Percentiles rank a stretch among this genome's conserved stretches.
Evolutionary conservation across 176 grass and related monocot species (phyloP).

Genomic region (Oryza longistaminata): DNA sequence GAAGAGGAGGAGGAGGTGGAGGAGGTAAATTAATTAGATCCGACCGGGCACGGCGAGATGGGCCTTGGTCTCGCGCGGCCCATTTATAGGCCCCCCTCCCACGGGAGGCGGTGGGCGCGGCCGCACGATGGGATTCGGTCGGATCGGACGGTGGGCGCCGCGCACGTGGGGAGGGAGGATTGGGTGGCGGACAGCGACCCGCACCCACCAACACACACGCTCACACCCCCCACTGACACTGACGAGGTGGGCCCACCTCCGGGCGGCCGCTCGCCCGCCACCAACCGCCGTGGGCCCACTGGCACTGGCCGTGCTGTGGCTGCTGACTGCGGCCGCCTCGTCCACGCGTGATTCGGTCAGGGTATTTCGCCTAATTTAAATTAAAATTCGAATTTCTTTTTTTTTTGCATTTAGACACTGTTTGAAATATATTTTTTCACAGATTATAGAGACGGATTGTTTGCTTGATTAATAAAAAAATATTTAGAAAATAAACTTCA

Average conservation of each 20-base stretch:
- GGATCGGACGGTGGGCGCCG: neutral
- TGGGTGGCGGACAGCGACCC: slow-evolving; percentile 47
- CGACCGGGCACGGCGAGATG: slow-evolving; percentile 35
- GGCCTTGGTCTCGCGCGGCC: neutral
- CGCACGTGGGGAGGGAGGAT: neutral
- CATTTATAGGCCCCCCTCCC: slow-evolving; percentile 30
- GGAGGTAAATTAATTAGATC: neutral
- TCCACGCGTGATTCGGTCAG: neutral
- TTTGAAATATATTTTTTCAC: too few relatives aligned
- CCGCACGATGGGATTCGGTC: slow-evolving; percentile 19
- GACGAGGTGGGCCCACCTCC: neutral
- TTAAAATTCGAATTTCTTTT: too few relatives aligned
- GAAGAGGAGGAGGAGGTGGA: neutral
- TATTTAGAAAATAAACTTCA: too few relatives aligned
- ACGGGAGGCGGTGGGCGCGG: too few relatives aligned
- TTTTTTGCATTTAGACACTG: too few relatives aligned
- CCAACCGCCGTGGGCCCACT: neutral
- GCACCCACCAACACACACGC: slow-evolving; percentile 27
- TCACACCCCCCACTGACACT: neutral
- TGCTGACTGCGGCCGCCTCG: neutral
- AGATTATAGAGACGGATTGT: too few relatives aligned
- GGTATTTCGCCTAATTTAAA: too few relatives aligned
- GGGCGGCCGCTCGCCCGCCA: neutral
- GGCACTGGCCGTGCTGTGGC: too few relatives aligned
- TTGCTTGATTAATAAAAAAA: too few relatives aligned